These are phyloP conservation scores for Physaria fendleri DNA, from an alignment of 345 rosid genomes.

Conservation along the genomic window DNA sequence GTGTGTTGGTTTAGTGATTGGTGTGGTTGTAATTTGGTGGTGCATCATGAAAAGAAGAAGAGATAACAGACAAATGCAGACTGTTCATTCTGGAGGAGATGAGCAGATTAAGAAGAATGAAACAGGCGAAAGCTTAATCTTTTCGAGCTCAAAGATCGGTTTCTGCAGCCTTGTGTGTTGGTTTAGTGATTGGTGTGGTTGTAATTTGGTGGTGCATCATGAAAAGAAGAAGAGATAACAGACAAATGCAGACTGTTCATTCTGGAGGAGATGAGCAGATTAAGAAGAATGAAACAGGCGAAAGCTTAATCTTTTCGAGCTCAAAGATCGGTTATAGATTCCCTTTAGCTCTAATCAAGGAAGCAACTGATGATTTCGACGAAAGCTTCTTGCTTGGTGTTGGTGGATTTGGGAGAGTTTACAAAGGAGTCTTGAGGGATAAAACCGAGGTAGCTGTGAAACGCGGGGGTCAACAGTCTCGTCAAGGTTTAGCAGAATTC, in stretches of 20 bases:
- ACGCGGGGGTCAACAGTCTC: slow-evolving; percentile 48
- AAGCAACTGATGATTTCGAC: slow-evolving; percentile 49
- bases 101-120: slow-evolving; percentile 16
- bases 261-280: slow-evolving; percentile 26
- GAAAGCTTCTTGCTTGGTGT: slow-evolving; percentile 50
- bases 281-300: slow-evolving; percentile 23
- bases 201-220: slow-evolving; percentile 25
- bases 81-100: slow-evolving; percentile 26
- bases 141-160: slow-evolving; percentile 48
- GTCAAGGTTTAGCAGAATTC: slow-evolving; percentile 55
- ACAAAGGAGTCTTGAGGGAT: slow-evolving; percentile 48
- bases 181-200: slow-evolving; percentile 25
- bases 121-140: slow-evolving; percentile 28
- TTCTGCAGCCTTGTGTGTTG: slow-evolving; percentile 32
- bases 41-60: slow-evolving; percentile 29
- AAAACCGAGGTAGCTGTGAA: slow-evolving; percentile 57
- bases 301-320: slow-evolving; percentile 34
- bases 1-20: slow-evolving; percentile 22
- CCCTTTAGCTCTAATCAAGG: slow-evolving; percentile 45
- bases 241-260: slow-evolving; percentile 20
- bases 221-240: slow-evolving; percentile 24
- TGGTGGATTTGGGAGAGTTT: slow-evolving; percentile 75
- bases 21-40: slow-evolving; percentile 21
- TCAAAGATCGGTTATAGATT: slow-evolving; percentile 48
- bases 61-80: slow-evolving; percentile 18